Conservation (phyloP, 1,139 yeast species). For the Meyerozyma carpophila region DNA sequence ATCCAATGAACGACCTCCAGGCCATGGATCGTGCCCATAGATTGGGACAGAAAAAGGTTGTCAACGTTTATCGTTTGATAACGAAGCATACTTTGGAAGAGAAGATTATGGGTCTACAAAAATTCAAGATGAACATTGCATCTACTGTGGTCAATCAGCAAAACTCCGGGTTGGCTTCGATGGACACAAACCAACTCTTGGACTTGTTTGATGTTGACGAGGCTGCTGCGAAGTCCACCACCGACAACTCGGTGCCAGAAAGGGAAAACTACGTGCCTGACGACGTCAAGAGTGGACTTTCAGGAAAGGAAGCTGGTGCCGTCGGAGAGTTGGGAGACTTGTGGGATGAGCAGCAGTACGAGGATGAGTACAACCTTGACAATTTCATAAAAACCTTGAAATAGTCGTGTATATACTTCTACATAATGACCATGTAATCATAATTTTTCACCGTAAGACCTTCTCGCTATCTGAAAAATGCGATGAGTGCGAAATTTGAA, state of each 20-base stretch:
- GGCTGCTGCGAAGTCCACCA: conserved; percentile 35
- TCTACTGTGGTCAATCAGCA: conserved; percentile 95
- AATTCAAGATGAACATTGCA: conserved; percentile 95
- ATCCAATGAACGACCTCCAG: conserved; percentile 98
- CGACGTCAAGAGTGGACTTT: conserved; percentile 58
- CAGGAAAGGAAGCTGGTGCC: conserved; percentile 63
- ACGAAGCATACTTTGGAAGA: conserved; percentile 94
- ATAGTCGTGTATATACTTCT: conserved; percentile 10
- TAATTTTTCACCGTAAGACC: no score
- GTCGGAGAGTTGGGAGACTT: conserved; percentile 88
- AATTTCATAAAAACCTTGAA: conserved; percentile 78
- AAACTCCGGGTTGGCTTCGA: conserved; percentile 86
- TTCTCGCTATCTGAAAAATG: neutral
- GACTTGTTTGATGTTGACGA: conserved; percentile 82
- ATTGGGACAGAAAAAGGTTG: conserved; percentile 96
- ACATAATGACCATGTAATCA: no score
- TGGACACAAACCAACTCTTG: conserved; percentile 93
- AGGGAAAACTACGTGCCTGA: conserved; percentile 35
- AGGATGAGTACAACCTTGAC: conserved; percentile 93
- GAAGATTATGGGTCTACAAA: conserved; percentile 96
- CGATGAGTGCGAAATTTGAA: conserved; percentile 1
- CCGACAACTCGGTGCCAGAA: conserved; percentile 23
- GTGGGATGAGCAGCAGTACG: conserved; percentile 96
- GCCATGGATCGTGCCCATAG: conserved; percentile 99
- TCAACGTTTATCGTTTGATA: conserved; percentile 86